phyloP scores from a whole-genome alignment of 441 rosid species.

The Syzygium malaccense region DNA sequence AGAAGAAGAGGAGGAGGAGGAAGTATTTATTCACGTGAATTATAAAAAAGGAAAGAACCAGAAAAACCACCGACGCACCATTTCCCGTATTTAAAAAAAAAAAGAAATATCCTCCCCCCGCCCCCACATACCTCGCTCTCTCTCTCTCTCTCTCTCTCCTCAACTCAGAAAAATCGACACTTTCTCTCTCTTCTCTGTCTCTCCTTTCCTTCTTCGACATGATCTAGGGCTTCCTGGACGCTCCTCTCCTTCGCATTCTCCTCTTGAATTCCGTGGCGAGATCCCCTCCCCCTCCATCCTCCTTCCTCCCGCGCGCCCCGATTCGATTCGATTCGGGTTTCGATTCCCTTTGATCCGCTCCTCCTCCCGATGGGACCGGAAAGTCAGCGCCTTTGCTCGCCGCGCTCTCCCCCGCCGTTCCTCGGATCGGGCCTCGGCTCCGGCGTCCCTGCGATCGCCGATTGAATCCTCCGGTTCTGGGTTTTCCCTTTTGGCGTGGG shows the following conservation, averaged over 20 bases:
- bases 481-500: neutral
- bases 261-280: neutral
- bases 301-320: neutral
- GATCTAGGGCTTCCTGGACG: neutral
- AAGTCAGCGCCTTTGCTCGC: neutral
- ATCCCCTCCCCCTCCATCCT: neutral
- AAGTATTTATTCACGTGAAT: neutral
- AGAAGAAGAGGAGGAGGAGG: accelerated
- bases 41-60: neutral
- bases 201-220: neutral
- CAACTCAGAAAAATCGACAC: neutral
- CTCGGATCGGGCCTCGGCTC: neutral
- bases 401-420: neutral
- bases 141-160: neutral
- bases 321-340: neutral
- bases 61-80: neutral
- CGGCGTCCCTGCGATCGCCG: neutral
- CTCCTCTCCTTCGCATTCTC: neutral
- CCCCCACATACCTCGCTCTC: neutral
- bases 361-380: neutral
- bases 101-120: neutral
- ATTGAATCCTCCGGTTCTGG: neutral
- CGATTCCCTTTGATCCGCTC: neutral
- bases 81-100: neutral
- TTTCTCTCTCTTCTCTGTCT: neutral